Base-by-base conservation (phyloP, 2,329 filamentous ascomycete species). In the Sphaerulina musiva region DNA sequence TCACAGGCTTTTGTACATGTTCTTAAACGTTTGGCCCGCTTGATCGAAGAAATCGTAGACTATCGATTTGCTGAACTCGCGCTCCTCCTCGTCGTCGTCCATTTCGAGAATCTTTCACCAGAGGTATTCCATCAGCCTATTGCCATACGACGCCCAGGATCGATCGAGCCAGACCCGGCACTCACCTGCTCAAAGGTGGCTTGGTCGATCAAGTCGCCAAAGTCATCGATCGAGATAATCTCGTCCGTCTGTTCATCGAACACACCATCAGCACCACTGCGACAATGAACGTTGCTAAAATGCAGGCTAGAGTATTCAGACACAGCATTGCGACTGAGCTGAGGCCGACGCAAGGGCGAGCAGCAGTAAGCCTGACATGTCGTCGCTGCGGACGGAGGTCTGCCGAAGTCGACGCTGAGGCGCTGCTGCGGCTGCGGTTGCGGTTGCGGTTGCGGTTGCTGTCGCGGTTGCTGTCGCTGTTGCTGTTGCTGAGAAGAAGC, bases 1-100 rank as follows among this genome's bases (percentile, higher is more conserved):
- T 82, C 80, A 97, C 93, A 97, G 73, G 48, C 83, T 83, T 20
- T 74, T 70, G 68, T 96, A 84, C 85, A 98, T 96, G 64, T 90
- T 83, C 14, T 74, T 74, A 71, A 97, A 96, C 0, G 92, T 97
- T 62, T 82, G 80, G 62, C 90, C 81, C 38, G 90, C 92, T 74
- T 98, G 93, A 14, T 89, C 84, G 64, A 97, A 95, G 76, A 95
- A 98, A 58, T 89, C 89, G 68, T 83, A 86, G 46, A 97, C 91
- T 62, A 98, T 91, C 57, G 86, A 85, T 65, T 79, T 82, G 74
- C 87, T 95, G 78, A 97, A 97, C 46, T 95, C 89, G 64, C 84
- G 80, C 60, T 92, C 87, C 9, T 84, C 82, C 62, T 88, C 86
- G 60, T 88, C 87, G 60, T 97, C 93, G 71, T 98, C 93, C 92